A percentile compares a stretch with the other conserved stretches of the same genome.
These are phyloP conservation scores for Yamadazyma dendronema DNA, from an alignment of 1,139 yeast genomes.

Conservation along the genomic window DNA sequence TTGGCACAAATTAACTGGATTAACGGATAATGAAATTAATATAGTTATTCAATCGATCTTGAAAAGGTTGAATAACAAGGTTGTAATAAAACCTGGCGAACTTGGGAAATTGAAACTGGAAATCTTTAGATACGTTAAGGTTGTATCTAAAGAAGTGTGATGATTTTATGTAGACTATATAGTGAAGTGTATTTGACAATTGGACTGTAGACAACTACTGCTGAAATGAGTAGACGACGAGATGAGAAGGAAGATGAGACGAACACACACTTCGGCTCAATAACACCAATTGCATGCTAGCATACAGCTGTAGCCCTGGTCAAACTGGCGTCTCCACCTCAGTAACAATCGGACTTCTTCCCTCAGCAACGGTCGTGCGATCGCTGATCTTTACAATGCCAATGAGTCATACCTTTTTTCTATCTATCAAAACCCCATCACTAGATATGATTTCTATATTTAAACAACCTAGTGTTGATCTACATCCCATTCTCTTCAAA, in stretches of 20 bases:
- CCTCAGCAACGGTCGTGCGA: not conserved
- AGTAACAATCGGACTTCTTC: not conserved
- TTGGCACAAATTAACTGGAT: constrained; percentile 41
- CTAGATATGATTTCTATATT: not conserved
- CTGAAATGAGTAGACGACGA: too few relatives aligned
- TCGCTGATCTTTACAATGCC: not conserved
- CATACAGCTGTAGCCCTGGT: too few relatives aligned
- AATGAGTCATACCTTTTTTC: constrained; percentile 2
- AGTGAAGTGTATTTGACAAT: constrained; percentile 1
- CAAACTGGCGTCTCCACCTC: too few relatives aligned
- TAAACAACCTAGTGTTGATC: not conserved
- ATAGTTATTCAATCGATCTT: constrained; percentile 38
- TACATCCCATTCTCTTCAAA: not conserved
- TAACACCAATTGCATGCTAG: too few relatives aligned
- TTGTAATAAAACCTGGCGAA: constrained; percentile 39
- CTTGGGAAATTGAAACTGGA: constrained; percentile 39
- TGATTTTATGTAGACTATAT: constrained; percentile 10
- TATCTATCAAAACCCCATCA: not conserved
- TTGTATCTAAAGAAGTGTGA: constrained; percentile 34
- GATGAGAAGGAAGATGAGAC: too few relatives aligned
- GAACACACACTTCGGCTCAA: too few relatives aligned
- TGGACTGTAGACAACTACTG: not conserved
- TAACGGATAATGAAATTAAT: constrained; percentile 37
- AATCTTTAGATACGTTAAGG: constrained; percentile 43
- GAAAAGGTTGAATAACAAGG: constrained; percentile 44